Base-by-base conservation (phyloP, 2,329 filamentous ascomycete species). In the Drechslerella stenobrocha region DNA sequence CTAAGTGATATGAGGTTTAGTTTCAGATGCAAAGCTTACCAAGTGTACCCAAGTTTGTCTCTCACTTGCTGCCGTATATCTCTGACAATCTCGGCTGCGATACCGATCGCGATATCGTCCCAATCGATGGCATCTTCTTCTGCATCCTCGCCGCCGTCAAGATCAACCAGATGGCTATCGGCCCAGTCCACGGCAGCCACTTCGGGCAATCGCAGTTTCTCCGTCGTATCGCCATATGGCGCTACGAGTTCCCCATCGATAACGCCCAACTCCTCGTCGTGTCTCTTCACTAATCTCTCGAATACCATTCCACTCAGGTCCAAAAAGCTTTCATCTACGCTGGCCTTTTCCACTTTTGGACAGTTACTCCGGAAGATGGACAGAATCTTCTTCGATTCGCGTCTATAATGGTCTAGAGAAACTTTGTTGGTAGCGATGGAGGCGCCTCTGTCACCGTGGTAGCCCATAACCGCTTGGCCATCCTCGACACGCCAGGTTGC, bases 381-480 rank as follows among this genome's bases (percentile, higher is more conserved):
- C 72, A 97, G 76, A 63, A 97, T 96, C 77, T 82, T 87, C 69
- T 90, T 83, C 15, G 89, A 95, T 76, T 96, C 84, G 26, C 89
- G 80, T 32, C 93, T 83, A 77, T 97, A 98, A 7, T 90, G 90
- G 75, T 98, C 93, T 35, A 98, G 79, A 4, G 89, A 95, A 34
- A 97, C 93, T 77, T 98, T 98, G 76, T 96, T 88, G 28, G 87
- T 91, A 35, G 83, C 84, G 72, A 96, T 93, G 73, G 89, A 55
- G 3, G 30, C 52, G 1, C 73, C 83, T 83, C 55, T 84, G 85
- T 60, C 60, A 7, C 89, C 83, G 57, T 88, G 86, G 75, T 98
- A 98, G 86, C 88, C 93, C 93, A 98, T 73, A 84, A 88, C 75
- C 95, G 91, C 73, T 88, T 86, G 86, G 91, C 97, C 3, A 91